Percentiles rank a stretch among this genome's conserved stretches.
These are phyloP conservation scores for Eucalyptus sp. DNA, from an alignment of 345 rosid genomes.

Conservation along the genomic window DNA sequence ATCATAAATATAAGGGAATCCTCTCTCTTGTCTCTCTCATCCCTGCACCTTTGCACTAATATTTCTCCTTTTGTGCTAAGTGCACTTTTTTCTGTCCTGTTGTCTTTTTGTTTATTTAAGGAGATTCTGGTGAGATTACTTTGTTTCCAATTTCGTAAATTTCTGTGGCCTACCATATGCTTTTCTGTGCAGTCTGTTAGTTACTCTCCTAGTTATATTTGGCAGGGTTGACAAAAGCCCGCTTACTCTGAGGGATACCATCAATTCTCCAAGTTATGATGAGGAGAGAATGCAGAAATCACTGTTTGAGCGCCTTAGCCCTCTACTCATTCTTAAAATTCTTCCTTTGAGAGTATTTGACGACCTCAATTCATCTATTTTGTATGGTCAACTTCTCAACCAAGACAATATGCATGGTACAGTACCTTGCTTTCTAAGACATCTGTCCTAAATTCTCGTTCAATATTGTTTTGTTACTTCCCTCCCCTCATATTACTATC, in stretches of 20 bases:
- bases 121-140: neutral
- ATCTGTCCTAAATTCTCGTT: neutral
- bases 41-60: neutral
- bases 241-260: slow-evolving; percentile 19
- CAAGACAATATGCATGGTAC: slow-evolving; percentile 30
- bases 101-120: neutral
- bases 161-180: neutral
- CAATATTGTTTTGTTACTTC: neutral
- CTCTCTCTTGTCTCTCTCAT: neutral
- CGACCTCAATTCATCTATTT: slow-evolving; percentile 27
- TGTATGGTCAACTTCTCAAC: slow-evolving; percentile 47
- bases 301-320: slow-evolving; percentile 76
- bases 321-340: slow-evolving; percentile 66
- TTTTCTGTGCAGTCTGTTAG: neutral
- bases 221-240: slow-evolving; percentile 24
- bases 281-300: slow-evolving; percentile 21
- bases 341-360: slow-evolving; percentile 80
- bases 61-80: neutral
- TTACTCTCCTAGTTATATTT: neutral
- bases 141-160: neutral
- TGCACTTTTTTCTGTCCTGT: neutral
- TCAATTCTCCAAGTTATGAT: slow-evolving; percentile 13
- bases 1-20: neutral
- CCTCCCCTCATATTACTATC: neutral
- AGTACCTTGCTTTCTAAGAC: neutral